phyloP scores from a whole-genome alignment of 805 yeast species.

The Metschnikowia similis region DNA sequence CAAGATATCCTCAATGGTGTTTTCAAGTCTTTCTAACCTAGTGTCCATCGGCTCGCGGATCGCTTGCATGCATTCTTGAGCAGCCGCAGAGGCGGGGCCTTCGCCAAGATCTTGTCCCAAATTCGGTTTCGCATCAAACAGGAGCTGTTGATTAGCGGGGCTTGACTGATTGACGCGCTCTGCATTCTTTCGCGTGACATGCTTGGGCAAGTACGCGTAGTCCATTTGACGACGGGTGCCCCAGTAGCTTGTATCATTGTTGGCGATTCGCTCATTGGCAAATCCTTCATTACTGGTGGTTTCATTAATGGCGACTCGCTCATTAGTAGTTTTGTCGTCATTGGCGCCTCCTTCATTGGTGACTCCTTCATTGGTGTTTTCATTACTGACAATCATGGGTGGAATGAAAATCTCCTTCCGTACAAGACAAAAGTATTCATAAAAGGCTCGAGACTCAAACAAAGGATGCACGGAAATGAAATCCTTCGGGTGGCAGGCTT shows the following conservation, averaged over 20 bases:
- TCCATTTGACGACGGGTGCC: neutral
- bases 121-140: neutral
- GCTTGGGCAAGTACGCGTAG: neutral
- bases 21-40: slow-evolving; percentile 1
- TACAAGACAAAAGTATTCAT: slow-evolving; percentile 12
- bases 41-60: neutral
- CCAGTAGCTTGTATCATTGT: neutral
- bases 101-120: neutral
- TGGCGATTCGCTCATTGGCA: neutral
- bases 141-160: neutral
- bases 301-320: too few species aligned
- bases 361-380: neutral
- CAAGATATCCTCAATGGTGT: neutral
- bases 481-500: slow-evolving; percentile 20
- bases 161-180: neutral
- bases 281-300: too few species aligned
- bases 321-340: too few species aligned
- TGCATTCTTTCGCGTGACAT: neutral
- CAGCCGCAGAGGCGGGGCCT: neutral
- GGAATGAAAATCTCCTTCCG: slow-evolving; percentile 1
- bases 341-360: too few species aligned
- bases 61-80: neutral
- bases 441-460: slow-evolving; percentile 19
- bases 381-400: neutral
- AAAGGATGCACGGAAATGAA: slow-evolving; percentile 23